A percentile compares a stretch with the other conserved stretches of the same genome.
Evolutionary conservation across 176 grass and related monocot genomes (phyloP).

Genomic region (Metroxylon sagu): DNA sequence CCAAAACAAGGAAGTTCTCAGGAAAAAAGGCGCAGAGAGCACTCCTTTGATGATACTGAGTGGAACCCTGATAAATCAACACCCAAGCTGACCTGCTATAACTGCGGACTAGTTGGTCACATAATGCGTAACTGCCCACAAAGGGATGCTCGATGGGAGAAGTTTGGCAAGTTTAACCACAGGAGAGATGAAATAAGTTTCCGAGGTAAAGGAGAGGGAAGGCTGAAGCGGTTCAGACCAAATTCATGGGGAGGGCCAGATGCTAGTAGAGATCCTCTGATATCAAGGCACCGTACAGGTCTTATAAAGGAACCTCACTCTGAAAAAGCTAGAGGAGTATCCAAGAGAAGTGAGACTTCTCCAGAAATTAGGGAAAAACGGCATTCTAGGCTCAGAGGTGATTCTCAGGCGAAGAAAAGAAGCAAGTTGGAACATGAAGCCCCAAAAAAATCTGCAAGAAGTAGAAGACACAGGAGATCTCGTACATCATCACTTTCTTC

Average conservation of each 20-base stretch:
- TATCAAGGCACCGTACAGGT: conserved; percentile 7
- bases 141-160: not conserved
- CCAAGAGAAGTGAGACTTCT: conserved; percentile 12
- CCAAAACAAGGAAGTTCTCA: conserved; percentile 9
- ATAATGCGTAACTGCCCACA: conserved; percentile 20
- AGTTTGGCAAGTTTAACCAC: conserved; percentile 17
- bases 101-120: conserved; percentile 28
- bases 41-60: conserved; percentile 17
- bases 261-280: conserved; percentile 19
- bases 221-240: conserved; percentile 19
- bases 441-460: not conserved
- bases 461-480: conserved; percentile 10
- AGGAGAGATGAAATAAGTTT: conserved; percentile 28
- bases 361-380: conserved; percentile 5
- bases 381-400: conserved; percentile 1
- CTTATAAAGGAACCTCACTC: conserved; percentile 26
- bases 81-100: conserved; percentile 32
- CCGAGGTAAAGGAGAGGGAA: conserved; percentile 18
- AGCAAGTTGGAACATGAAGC: conserved; percentile 4
- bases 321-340: conserved; percentile 13
- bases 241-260: conserved; percentile 19
- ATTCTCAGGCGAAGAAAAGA: conserved; percentile 24
- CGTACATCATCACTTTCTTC: conserved; percentile 21
- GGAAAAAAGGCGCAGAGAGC: conserved; percentile 22
- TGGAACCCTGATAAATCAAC: conserved; percentile 26